phyloP scores from a whole-genome alignment of 225 moss, liverwort and hornwort species.

The Ulota crispa region DNA sequence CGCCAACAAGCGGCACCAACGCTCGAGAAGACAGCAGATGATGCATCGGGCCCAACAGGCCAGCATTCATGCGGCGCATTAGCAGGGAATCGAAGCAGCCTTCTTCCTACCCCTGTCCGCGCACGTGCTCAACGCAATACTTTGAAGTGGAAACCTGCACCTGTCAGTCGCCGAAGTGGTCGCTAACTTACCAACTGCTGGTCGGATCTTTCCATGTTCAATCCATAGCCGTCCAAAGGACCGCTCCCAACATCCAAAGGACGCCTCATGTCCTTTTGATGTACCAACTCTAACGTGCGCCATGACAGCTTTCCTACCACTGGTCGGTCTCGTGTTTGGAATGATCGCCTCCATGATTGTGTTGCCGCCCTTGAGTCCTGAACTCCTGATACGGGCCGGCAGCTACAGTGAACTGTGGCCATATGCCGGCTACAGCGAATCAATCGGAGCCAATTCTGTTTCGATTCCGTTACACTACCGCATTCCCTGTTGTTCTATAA shows the following conservation, averaged over 20 bases:
- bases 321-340: constrained; percentile 1
- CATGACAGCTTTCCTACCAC: constrained; percentile 14
- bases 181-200: constrained; percentile 5
- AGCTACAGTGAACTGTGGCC: constrained; percentile 3
- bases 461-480: not conserved
- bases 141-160: constrained; percentile 32
- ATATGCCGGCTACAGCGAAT: constrained; percentile 13
- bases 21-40: not conserved
- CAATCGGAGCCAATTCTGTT: constrained; percentile 6
- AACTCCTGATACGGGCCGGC: constrained; percentile 14
- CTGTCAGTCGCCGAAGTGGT: constrained; percentile 24
- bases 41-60: constrained; percentile 21
- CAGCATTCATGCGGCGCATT: constrained; percentile 10
- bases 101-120: not conserved
- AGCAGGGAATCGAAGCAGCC: constrained; percentile 11
- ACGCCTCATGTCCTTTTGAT: not conserved
- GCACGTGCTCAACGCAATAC: constrained; percentile 20
- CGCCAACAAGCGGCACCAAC: constrained; percentile 1
- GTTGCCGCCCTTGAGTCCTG: constrained; percentile 8
- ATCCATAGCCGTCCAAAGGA: not conserved
- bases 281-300: not conserved
- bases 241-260: constrained; percentile 1
- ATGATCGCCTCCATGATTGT: constrained; percentile 19
- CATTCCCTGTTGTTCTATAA: not conserved
- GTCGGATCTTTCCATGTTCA: not conserved